A percentile compares a stretch with the other conserved stretches of the same genome.
Evolutionary conservation across 2,329 filamentous ascomycete species (phyloP).

Genomic region (Fusarium chaquense): DNA sequence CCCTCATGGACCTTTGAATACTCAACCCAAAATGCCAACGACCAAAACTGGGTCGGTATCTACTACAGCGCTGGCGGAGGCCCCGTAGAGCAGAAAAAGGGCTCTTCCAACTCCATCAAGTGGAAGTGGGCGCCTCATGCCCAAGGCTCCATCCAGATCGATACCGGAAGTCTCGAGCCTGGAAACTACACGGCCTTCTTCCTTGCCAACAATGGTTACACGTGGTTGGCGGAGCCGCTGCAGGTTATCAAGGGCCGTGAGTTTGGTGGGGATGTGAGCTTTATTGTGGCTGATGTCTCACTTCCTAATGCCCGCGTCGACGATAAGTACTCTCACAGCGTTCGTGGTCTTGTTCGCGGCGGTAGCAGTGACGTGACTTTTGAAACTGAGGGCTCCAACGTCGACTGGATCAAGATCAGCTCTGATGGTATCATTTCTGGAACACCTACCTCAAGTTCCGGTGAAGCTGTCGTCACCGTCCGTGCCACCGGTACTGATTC

Average conservation of each 20-base stretch:
- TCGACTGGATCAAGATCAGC: conserved; percentile 52
- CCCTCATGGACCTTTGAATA: conserved; percentile 53
- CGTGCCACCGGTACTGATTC: conserved; percentile 46
- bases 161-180: conserved; percentile 40
- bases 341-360: conserved; percentile 52
- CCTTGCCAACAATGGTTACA: conserved; percentile 53
- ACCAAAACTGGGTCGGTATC: conserved; percentile 56
- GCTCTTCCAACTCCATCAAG: conserved; percentile 46
- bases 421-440: conserved; percentile 53
- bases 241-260: conserved; percentile 45
- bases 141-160: conserved; percentile 48
- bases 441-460: conserved; percentile 44
- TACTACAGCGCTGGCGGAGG: conserved; percentile 52
- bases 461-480: conserved; percentile 45
- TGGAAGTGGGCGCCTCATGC: conserved; percentile 52
- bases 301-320: conserved; percentile 54
- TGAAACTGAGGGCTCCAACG: conserved; percentile 41
- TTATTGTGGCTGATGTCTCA: conserved; percentile 49
- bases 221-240: conserved; percentile 52
- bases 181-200: conserved; percentile 55
- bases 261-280: conserved; percentile 40
- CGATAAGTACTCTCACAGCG: conserved; percentile 49
- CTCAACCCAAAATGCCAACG: conserved; percentile 45
- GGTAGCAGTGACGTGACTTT: conserved; percentile 46
- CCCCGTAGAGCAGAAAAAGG: conserved; percentile 50